phyloP scores from a whole-genome alignment of 345 rosid genomes.

The Clausena lansium region DNA sequence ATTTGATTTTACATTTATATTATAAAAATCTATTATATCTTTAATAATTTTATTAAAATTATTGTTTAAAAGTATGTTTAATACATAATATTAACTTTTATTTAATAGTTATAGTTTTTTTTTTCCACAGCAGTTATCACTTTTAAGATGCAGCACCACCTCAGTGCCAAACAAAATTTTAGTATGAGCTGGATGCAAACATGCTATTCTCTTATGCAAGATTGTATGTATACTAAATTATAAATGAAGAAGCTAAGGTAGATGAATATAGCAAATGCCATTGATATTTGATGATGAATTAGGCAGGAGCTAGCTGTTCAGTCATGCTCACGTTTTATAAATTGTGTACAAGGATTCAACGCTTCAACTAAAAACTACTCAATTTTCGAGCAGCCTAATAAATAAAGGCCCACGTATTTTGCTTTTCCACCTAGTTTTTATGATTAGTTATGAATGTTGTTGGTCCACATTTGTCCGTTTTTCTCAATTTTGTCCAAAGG shows the following conservation, averaged over 20 bases:
- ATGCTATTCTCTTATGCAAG: no score
- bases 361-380: background rate
- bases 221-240: no score
- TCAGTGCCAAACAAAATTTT: no score
- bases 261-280: background rate
- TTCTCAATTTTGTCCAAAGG: background rate
- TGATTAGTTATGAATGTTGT: background rate
- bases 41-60: no score
- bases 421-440: background rate
- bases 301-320: background rate
- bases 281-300: background rate
- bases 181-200: no score
- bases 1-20: no score
- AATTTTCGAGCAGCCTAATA: background rate
- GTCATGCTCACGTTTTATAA: background rate
- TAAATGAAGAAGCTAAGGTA: background rate
- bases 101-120: no score
- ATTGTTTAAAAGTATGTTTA: no score
- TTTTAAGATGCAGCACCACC: no score
- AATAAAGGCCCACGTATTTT: background rate
- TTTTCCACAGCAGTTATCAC: no score
- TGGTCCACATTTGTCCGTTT: constrained; percentile 4
- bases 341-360: background rate
- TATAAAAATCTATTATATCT: no score
- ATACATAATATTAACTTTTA: no score